Evolutionary conservation across 495 filamentous ascomycete genomes (phyloP).

Genomic region (Penicilliopsis zonata): DNA sequence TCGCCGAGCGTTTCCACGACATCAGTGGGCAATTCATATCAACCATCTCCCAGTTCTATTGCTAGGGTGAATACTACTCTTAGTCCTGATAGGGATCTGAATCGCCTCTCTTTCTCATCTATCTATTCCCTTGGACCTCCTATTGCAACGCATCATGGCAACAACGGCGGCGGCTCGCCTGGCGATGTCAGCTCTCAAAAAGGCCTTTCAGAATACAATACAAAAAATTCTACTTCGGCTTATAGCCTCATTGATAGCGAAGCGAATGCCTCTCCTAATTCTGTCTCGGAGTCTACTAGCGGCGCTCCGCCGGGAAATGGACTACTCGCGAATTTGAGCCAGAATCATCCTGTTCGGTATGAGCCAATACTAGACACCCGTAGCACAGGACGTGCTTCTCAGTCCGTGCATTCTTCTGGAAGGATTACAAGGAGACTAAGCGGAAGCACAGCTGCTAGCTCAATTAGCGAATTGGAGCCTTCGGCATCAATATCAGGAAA

Average conservation of each 20-base stretch:
- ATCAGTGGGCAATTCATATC: background rate
- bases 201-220: slow-evolving; percentile 4
- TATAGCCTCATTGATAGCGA: too few relatives aligned
- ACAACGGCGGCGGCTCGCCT: slow-evolving; percentile 27
- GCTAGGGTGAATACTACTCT: background rate
- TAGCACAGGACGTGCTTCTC: slow-evolving; percentile 13
- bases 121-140: slow-evolving; percentile 41
- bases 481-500: slow-evolving; percentile 34
- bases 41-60: background rate
- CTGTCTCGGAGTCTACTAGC: slow-evolving; percentile 5
- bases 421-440: slow-evolving; percentile 63
- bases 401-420: slow-evolving; percentile 53
- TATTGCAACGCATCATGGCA: slow-evolving; percentile 12
- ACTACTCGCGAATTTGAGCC: slow-evolving; percentile 5
- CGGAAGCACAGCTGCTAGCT: slow-evolving; percentile 65
- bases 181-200: slow-evolving; percentile 10
- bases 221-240: too few relatives aligned
- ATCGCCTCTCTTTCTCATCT: slow-evolving; percentile 54
- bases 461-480: slow-evolving; percentile 31
- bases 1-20: background rate
- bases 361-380: slow-evolving; percentile 16
- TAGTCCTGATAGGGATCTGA: slow-evolving; percentile 21
- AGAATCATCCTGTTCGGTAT: slow-evolving; percentile 8
- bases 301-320: slow-evolving; percentile 7
- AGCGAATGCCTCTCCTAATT: slow-evolving; percentile 4